Evolutionary conservation across 129 eudicot species (phyloP).

Genomic region (Lactuca saligna): DNA sequence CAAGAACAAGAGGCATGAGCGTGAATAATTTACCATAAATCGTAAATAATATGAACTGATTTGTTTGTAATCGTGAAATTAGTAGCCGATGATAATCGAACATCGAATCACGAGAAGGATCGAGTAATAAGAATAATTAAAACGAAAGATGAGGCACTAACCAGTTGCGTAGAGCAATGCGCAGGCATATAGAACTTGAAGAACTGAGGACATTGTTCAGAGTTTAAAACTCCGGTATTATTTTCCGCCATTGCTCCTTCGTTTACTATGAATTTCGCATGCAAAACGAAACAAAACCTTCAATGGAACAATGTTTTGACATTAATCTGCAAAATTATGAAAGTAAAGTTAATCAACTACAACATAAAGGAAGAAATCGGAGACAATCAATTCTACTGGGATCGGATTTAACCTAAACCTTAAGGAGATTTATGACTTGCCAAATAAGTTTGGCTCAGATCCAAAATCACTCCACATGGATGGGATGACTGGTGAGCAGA

Average conservation of each 20-base stretch:
- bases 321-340: background rate
- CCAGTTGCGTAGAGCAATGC: slow-evolving; percentile 36
- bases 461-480: background rate
- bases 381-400: background rate
- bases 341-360: background rate
- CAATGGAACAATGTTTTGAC: background rate
- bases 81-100: background rate
- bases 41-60: background rate
- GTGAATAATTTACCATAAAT: too few relatives aligned
- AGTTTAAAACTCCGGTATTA: background rate
- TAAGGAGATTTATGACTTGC: background rate
- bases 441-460: background rate
- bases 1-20: too few relatives aligned
- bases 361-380: background rate
- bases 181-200: slow-evolving; percentile 35
- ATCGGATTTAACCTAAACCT: background rate
- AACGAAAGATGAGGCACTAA: background rate
- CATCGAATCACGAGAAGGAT: background rate
- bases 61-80: background rate
- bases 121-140: too few relatives aligned
- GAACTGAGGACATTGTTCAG: slow-evolving; percentile 25
- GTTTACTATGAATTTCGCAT: background rate
- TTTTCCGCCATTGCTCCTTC: slow-evolving; percentile 21
- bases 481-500: background rate
- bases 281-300: slow-evolving; percentile 20